These are phyloP conservation scores for Diddensiella transvaalensis DNA, from an alignment of 805 yeast species.

Conservation along the genomic window DNA sequence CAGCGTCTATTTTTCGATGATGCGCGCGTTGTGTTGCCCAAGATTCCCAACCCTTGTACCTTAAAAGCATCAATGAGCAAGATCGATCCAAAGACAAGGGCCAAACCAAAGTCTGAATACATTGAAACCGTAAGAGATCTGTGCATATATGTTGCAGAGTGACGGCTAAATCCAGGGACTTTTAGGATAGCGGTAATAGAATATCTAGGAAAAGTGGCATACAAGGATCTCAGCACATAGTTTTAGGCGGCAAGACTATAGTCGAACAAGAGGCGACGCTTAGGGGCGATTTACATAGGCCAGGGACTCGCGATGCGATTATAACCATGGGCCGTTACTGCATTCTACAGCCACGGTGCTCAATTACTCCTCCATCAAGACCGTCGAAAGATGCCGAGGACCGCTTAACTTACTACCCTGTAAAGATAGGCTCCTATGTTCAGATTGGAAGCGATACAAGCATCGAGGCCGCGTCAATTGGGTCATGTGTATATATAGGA, in stretches of 20 bases:
- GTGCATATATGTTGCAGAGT: too few relatives aligned
- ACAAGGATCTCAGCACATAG: constrained; percentile 35
- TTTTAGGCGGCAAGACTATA: constrained; percentile 36
- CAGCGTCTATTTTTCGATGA: too few relatives aligned
- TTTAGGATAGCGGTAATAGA: constrained; percentile 34
- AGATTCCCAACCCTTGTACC: too few relatives aligned
- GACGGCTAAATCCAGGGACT: background rate
- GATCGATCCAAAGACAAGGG: background rate
- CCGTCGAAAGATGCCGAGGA: too few relatives aligned
- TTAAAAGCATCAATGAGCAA: constrained; percentile 1
- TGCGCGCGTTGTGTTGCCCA: too few relatives aligned
- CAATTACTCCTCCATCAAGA: constrained; percentile 33
- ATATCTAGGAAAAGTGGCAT: constrained; percentile 34
- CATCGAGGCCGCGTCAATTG: constrained; percentile 38
- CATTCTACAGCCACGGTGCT: constrained; percentile 24
- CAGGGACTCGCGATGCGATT: constrained; percentile 27
- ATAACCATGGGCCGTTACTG: constrained; percentile 38
- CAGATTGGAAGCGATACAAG: constrained; percentile 31
- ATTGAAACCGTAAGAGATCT: constrained; percentile 9
- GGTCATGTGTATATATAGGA: constrained; percentile 37
- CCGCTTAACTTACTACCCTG: constrained; percentile 29
- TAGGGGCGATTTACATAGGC: constrained; percentile 35
- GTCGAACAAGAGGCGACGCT: constrained; percentile 32
- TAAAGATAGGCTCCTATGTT: constrained; percentile 38
- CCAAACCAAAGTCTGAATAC: constrained; percentile 9